These are phyloP conservation scores for Phanerodontia chrysosporium DNA, from an alignment of 768 basidiomycete genomes.

Conservation along the genomic window DNA sequence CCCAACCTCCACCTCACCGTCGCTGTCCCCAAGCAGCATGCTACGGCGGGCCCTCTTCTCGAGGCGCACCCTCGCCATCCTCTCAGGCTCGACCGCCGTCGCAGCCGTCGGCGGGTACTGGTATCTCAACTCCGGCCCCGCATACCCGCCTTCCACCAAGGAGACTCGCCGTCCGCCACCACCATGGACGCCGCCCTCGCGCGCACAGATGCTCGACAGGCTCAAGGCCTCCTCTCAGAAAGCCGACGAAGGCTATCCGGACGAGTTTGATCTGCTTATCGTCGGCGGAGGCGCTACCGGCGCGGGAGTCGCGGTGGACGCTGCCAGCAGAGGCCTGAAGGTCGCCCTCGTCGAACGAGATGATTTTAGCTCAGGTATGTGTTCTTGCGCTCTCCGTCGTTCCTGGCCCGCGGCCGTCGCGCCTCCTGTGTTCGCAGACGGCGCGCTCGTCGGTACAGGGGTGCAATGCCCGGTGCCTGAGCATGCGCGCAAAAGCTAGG, in stretches of 20 bases:
- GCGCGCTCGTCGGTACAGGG: neutral
- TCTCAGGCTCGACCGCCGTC: constrained; percentile 48
- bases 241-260: constrained; percentile 29
- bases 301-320: constrained; percentile 94
- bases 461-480: neutral
- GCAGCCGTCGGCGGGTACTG: constrained; percentile 59
- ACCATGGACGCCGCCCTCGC: constrained; percentile 72
- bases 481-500: neutral
- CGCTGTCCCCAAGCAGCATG: constrained; percentile 6
- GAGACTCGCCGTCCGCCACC: constrained; percentile 71
- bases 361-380: constrained; percentile 81
- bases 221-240: constrained; percentile 42
- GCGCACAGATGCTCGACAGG: constrained; percentile 59
- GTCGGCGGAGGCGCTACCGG: constrained; percentile 96
- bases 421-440: neutral
- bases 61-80: constrained; percentile 49
- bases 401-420: too few species aligned
- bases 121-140: constrained; percentile 71
- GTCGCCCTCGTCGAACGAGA: constrained; percentile 92
- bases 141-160: constrained; percentile 59
- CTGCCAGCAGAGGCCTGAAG: constrained; percentile 84
- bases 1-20: neutral
- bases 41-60: constrained; percentile 42
- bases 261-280: constrained; percentile 75
- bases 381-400: neutral